Evolutionary conservation across 2,329 filamentous ascomycete genomes (phyloP), one percentile per base, ranked within the genome.

Genomic region (Cordyceps javanica): DNA sequence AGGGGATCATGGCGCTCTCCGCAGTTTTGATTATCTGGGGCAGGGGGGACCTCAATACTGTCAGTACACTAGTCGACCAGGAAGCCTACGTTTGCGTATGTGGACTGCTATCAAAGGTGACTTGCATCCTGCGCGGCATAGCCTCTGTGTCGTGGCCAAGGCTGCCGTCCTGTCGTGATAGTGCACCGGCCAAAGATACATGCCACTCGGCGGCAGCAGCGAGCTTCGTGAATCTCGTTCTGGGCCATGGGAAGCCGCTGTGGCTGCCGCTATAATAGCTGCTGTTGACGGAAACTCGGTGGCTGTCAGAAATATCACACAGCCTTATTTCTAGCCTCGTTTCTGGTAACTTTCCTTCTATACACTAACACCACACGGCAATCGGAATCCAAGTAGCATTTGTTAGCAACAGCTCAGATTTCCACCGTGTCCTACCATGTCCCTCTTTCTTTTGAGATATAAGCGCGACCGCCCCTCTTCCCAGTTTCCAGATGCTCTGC

Each of bases 391-490:
- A 41, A 38, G 53, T 56, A 41, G 3, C 44, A 30, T 23, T 1
- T 49, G 53, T 41, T 56, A 55, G 34, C 41, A 46, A 21, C 7
- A 11, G 14, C 21, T 34, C 7, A 26, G 28, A 28, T 30, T 8
- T 14, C 10, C 13, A 11, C 5, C n/a, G 14, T 2, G 28, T 41
- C 34, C 14, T 19, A 5, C 49, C 6, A 26, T 16, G 23, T 16
- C 7, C n/a, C 26, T 16, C 23, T 2, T 9, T 19, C 9, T 41
- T 41, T 56, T 49, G 13, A 56, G 53, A 56, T 56, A 56, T 56
- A 56, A 56, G 44, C 44, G 21, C 53, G 34, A n/a, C 53, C 34
- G 34, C 53, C 53, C 44, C 32, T 56, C n/a, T 25, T 55, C 32
- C 52, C 7, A 23, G 21, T 7, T 25, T 28, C 30, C 4, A 9